These are phyloP conservation scores for Erysimum cheiranthoides DNA, from an alignment of 345 rosid genomes.

Conservation along the genomic window DNA sequence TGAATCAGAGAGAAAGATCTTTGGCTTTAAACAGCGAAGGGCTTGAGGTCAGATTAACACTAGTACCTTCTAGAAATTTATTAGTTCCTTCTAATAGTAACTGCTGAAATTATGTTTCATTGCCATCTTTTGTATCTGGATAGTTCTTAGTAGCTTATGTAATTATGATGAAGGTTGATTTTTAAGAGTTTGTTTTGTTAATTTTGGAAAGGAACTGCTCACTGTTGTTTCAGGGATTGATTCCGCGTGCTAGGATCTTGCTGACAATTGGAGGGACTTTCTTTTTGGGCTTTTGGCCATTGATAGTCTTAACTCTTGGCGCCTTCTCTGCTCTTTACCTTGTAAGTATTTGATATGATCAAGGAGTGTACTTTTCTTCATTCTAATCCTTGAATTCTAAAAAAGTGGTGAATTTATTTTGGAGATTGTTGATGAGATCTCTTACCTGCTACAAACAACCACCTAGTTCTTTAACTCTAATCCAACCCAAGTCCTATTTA, in stretches of 20 bases:
- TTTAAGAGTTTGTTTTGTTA: not conserved
- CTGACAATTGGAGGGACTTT: slow-evolving; percentile 87
- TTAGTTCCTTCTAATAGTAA: too few relatives aligned
- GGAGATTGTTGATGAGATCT: not conserved
- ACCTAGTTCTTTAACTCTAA: not conserved
- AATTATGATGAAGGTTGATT: not conserved
- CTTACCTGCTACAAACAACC: not conserved
- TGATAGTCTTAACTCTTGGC: slow-evolving; percentile 72
- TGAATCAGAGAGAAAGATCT: slow-evolving; percentile 84
- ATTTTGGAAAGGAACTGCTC: not conserved
- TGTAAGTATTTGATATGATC: slow-evolving; percentile 53
- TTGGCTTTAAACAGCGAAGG: slow-evolving; percentile 97
- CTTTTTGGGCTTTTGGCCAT: slow-evolving; percentile 87
- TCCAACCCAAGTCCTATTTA: not conserved
- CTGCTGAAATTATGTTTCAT: not conserved
- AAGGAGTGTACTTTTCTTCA: not conserved
- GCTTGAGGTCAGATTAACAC: slow-evolving; percentile 69
- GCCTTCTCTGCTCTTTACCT: slow-evolving; percentile 77
- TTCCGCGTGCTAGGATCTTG: slow-evolving; percentile 88
- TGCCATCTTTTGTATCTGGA: not conserved
- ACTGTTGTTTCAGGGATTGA: slow-evolving; percentile 72
- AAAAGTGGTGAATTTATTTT: not conserved
- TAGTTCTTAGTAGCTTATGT: not conserved
- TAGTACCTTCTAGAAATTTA: not conserved
- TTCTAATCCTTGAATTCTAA: not conserved